These are phyloP conservation scores for Aspergillaceae sp. DNA, from an alignment of 2,329 filamentous ascomycete species.

Conservation along the genomic window DNA sequence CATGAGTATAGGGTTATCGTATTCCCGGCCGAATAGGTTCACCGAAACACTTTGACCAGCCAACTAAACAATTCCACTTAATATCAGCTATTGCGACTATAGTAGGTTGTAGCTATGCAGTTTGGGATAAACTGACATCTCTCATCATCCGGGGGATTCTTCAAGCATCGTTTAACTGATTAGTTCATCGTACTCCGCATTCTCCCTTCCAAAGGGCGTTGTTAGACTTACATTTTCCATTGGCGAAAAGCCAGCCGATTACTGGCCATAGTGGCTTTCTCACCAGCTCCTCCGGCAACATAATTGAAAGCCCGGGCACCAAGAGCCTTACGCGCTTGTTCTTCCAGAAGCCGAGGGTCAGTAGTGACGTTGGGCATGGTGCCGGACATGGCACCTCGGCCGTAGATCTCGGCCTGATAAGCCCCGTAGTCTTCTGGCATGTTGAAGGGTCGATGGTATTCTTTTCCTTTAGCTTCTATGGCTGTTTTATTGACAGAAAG, in stretches of 20 bases:
- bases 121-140: slow-evolving; percentile 9
- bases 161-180: slow-evolving; percentile 10
- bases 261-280: slow-evolving; percentile 52
- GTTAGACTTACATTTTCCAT: slow-evolving; percentile 33
- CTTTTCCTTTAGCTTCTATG: no score
- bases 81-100: slow-evolving; percentile 23
- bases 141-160: slow-evolving; percentile 47
- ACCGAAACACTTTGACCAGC: slow-evolving; percentile 41
- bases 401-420: slow-evolving; percentile 45
- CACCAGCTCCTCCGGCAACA: slow-evolving; percentile 54
- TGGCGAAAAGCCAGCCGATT: slow-evolving; percentile 51
- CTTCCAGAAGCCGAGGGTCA: slow-evolving; percentile 49
- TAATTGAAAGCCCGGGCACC: slow-evolving; percentile 48
- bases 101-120: not conserved
- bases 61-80: slow-evolving; percentile 13
- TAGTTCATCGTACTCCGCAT: not conserved
- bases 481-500: no score
- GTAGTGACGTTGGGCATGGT: slow-evolving; percentile 48
- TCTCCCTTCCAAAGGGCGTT: not conserved
- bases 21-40: slow-evolving; percentile 44
- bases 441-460: not conserved
- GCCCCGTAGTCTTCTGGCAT: slow-evolving; percentile 35
- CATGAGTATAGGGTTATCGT: slow-evolving; percentile 49
- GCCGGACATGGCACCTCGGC: slow-evolving; percentile 43
- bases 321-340: slow-evolving; percentile 45